Evolutionary conservation across 2,329 filamentous ascomycete genomes (phyloP).

Genomic region (Diaporthe capsici): DNA sequence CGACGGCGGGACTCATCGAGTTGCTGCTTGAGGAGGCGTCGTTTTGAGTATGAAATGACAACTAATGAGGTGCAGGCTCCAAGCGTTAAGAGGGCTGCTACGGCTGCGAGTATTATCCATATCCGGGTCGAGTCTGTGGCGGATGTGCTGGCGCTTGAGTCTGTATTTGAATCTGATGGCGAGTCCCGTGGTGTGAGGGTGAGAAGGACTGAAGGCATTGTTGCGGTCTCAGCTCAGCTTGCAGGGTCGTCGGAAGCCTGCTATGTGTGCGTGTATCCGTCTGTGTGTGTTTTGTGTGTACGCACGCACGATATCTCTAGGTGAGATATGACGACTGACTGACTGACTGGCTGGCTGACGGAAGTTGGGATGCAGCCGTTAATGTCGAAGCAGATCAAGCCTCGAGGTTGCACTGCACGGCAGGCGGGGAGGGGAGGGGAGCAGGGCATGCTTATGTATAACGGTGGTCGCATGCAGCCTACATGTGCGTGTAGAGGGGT

Average conservation of each 20-base stretch:
- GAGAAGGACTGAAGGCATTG: conserved; percentile 20
- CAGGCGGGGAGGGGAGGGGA: neutral
- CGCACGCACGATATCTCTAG: conserved; percentile 1
- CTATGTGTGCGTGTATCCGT: neutral
- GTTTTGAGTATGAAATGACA: conserved; percentile 42
- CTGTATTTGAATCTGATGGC: neutral
- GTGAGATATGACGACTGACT: neutral
- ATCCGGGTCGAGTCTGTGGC: conserved; percentile 34
- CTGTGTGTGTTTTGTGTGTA: neutral
- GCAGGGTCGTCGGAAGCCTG: neutral
- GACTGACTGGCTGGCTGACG: neutral
- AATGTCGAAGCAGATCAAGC: neutral
- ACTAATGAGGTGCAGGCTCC: conserved; percentile 44
- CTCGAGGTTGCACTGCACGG: conserved; percentile 8
- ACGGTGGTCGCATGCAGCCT: neutral
- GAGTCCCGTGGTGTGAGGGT: neutral
- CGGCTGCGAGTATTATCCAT: conserved; percentile 49
- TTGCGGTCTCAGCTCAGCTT: conserved; percentile 6
- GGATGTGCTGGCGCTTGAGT: conserved; percentile 49
- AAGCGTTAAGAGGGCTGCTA: conserved; percentile 47
- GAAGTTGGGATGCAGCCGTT: neutral
- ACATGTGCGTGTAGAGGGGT: neutral
- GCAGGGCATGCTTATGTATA: conserved; percentile 26
- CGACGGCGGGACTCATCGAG: conserved; percentile 45
- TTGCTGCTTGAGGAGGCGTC: conserved; percentile 34